These are phyloP conservation scores for Lasiosphaeria ovina DNA, from an alignment of 495 filamentous ascomycete genomes.

Conservation along the genomic window DNA sequence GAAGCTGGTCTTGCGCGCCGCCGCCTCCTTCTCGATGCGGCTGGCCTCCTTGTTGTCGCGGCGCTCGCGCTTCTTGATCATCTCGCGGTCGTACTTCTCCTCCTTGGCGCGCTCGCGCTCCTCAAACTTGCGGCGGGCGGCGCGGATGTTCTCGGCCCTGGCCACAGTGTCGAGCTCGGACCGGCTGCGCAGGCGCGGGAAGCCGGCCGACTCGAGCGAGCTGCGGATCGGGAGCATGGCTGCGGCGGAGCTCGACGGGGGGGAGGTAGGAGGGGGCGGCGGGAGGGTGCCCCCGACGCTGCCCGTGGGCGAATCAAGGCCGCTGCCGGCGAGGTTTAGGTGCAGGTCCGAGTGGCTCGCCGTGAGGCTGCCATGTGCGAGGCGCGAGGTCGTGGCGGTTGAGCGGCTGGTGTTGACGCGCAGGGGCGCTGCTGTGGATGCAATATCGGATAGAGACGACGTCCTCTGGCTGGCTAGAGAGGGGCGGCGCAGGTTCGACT, in stretches of 20 bases:
- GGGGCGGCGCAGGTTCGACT: slow-evolving; percentile 32
- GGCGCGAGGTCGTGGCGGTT: slow-evolving; percentile 35
- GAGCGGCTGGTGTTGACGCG: slow-evolving; percentile 44
- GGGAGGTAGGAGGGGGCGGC: slow-evolving; percentile 15
- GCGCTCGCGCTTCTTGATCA: slow-evolving; percentile 51
- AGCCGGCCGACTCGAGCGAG: slow-evolving; percentile 48
- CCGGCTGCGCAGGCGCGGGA: slow-evolving; percentile 51
- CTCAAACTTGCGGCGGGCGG: slow-evolving; percentile 53
- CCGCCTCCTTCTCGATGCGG: slow-evolving; percentile 39
- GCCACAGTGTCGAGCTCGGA: slow-evolving; percentile 49
- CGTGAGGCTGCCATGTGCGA: slow-evolving; percentile 37
- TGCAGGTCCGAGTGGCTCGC: slow-evolving; percentile 42
- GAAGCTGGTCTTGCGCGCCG: slow-evolving; percentile 34
- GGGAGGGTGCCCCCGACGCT: slow-evolving; percentile 16
- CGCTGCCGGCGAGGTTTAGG: slow-evolving; percentile 29
- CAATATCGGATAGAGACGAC: slow-evolving; percentile 39
- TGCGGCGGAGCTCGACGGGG: slow-evolving; percentile 26
- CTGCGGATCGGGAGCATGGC: slow-evolving; percentile 50
- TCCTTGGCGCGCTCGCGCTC: slow-evolving; percentile 54
- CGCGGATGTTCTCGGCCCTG: slow-evolving; percentile 47
- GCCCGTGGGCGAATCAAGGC: slow-evolving; percentile 33
- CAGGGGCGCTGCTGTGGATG: slow-evolving; percentile 33
- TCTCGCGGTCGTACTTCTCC: slow-evolving; percentile 55
- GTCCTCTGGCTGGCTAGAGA: slow-evolving; percentile 44
- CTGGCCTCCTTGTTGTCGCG: slow-evolving; percentile 46